Percentiles rank a stretch among this genome's conserved stretches.
Conservation (phyloP, 2,329 filamentous ascomycete genomes). For the Myriosclerotinia duriaeana region DNA sequence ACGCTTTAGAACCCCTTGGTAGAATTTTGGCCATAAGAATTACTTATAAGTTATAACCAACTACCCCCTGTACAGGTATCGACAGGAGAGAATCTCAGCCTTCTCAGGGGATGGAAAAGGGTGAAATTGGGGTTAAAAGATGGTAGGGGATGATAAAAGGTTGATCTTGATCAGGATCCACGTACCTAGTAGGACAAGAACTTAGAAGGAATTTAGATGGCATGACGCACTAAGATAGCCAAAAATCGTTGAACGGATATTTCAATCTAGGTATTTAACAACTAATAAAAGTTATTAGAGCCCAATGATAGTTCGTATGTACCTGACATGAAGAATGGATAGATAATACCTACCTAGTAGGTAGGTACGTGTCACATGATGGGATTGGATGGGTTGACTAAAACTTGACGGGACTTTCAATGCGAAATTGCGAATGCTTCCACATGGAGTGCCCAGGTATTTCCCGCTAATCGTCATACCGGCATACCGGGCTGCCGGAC, state of each 20-base stretch:
- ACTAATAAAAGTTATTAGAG: not conserved
- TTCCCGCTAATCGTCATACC: conserved; percentile 4
- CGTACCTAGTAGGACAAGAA: not conserved
- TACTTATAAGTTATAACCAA: not conserved
- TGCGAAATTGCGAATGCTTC: no score
- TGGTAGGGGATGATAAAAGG: not conserved
- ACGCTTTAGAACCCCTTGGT: not conserved
- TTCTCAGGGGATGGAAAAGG: not conserved
- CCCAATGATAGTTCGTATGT: conserved; percentile 11
- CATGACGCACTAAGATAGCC: not conserved
- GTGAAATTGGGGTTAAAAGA: not conserved
- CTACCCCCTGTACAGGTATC: not conserved
- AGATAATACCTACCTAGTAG: no score
- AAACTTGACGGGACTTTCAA: no score
- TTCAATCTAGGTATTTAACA: not conserved
- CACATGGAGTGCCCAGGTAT: no score
- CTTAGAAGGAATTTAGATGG: not conserved
- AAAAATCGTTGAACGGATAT: not conserved
- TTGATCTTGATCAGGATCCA: not conserved
- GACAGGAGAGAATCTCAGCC: no score
- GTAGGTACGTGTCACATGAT: conserved; percentile 11
- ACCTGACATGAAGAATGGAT: conserved; percentile 2
- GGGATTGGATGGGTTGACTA: not conserved
- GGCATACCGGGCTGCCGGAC: conserved; percentile 6
- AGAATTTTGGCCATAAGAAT: not conserved